Percentiles rank a stretch among this genome's conserved stretches.
Conservation (phyloP, 768 basidiomycete genomes). For the Leccinellum rugosiceps region DNA sequence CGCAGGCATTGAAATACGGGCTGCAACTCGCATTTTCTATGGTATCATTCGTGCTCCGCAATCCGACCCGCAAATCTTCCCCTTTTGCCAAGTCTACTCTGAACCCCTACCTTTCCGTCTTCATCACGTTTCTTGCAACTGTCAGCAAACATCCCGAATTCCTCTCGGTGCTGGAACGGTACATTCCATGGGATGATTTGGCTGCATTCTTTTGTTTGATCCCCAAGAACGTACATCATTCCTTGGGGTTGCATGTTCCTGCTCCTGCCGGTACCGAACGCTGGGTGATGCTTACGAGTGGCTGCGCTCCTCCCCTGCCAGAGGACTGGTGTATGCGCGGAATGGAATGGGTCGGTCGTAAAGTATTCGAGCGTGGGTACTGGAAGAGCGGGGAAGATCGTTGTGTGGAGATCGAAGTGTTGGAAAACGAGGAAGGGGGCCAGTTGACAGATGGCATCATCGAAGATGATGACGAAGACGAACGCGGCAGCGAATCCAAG, state of each 20-base stretch:
- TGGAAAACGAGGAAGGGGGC: constrained; percentile 55
- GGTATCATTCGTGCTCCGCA: constrained; percentile 66
- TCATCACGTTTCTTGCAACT: constrained; percentile 87
- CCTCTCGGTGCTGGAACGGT: constrained; percentile 63
- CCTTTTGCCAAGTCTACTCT: constrained; percentile 53
- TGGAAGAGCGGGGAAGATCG: constrained; percentile 82
- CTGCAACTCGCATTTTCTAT: constrained; percentile 77
- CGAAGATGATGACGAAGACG: constrained; percentile 69
- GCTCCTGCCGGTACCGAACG: constrained; percentile 41
- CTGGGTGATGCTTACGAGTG: constrained; percentile 66
- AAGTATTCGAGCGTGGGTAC: constrained; percentile 89
- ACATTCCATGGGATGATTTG: constrained; percentile 82
- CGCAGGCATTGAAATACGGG: constrained; percentile 69
- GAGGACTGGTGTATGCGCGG: constrained; percentile 97
- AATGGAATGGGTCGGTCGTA: constrained; percentile 92
- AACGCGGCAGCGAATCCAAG: constrained; percentile 21
- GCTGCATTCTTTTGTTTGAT: constrained; percentile 59
- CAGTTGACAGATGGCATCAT: constrained; percentile 75
- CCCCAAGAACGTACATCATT: constrained; percentile 50
- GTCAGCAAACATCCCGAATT: constrained; percentile 63
- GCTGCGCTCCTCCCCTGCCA: constrained; percentile 67
- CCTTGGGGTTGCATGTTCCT: constrained; percentile 40
- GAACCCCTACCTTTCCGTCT: constrained; percentile 83
- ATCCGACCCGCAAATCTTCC: constrained; percentile 58
- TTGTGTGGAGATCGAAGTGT: constrained; percentile 72